phyloP scores from a whole-genome alignment of 257 asterid species.

The Agastache rugosa region DNA sequence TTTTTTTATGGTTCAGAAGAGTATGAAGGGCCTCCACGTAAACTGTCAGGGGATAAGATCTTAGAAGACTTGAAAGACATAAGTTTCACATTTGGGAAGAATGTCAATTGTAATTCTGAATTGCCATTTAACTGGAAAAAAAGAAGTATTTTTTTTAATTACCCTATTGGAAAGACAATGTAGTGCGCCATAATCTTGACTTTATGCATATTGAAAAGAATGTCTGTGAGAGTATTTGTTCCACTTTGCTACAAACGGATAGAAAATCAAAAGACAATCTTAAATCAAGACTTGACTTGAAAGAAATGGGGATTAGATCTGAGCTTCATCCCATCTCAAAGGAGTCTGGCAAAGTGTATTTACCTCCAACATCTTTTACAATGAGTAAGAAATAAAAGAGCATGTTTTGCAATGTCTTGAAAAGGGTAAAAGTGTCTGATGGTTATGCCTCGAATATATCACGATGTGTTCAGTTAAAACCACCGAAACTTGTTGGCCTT shows the following conservation, averaged over 20 bases:
- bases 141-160: background rate
- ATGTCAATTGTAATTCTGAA: background rate
- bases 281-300: background rate
- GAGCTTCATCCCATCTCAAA: conserved; percentile 6
- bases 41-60: background rate
- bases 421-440: background rate
- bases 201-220: conserved; percentile 25
- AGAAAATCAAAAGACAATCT: conserved; percentile 13
- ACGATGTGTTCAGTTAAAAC: background rate
- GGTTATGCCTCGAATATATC: conserved; percentile 7
- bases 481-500: background rate
- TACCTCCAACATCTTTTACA: conserved; percentile 10
- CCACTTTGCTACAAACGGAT: background rate
- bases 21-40: background rate
- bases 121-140: conserved; percentile 17
- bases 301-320: background rate
- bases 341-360: background rate
- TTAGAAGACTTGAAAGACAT: background rate
- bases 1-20: background rate
- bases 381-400: conserved; percentile 15
- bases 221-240: conserved; percentile 22
- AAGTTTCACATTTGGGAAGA: conserved; percentile 6
- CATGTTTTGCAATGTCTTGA: conserved; percentile 20
- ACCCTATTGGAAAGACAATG: conserved; percentile 22
- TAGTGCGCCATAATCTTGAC: conserved; percentile 14